A percentile compares a stretch with the other conserved stretches of the same genome.
These are phyloP conservation scores for Taphrina confusa DNA, from an alignment of 1,139 yeast genomes.

Conservation along the genomic window DNA sequence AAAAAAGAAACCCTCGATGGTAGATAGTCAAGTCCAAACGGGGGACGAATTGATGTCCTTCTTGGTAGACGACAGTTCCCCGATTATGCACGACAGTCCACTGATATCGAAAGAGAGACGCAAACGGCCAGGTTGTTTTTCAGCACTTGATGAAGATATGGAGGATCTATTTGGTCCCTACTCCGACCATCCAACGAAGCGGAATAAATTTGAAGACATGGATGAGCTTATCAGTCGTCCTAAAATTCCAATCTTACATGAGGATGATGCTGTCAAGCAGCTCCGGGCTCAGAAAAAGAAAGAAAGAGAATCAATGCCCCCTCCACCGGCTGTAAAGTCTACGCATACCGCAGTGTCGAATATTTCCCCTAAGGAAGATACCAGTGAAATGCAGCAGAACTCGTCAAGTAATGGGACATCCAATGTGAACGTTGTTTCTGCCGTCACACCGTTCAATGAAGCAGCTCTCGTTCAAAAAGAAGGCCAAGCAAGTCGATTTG, in stretches of 20 bases:
- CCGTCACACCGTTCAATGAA: too few relatives aligned
- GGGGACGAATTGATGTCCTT: conserved; percentile 4
- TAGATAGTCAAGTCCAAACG: conserved; percentile 30
- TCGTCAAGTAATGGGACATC: neutral
- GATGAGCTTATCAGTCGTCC: conserved; percentile 14
- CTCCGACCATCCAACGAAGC: conserved; percentile 30
- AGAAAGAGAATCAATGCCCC: conserved; percentile 12
- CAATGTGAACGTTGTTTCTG: too few relatives aligned
- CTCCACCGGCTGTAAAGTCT: conserved; percentile 6
- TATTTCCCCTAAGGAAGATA: too few relatives aligned
- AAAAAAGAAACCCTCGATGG: conserved; percentile 10
- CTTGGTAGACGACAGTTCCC: conserved; percentile 6
- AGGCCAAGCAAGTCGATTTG: too few relatives aligned
- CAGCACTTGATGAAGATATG: conserved; percentile 38
- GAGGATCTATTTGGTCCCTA: conserved; percentile 37
- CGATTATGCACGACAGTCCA: conserved; percentile 7
- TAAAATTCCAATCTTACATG: conserved; percentile 19
- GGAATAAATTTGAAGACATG: conserved; percentile 11
- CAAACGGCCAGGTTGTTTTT: conserved; percentile 36
- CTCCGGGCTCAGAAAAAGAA: conserved; percentile 20
- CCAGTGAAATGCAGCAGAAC: too few relatives aligned
- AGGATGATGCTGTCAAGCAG: conserved; percentile 22
- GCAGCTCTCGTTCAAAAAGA: too few relatives aligned
- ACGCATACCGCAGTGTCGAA: too few relatives aligned
- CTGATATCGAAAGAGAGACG: conserved; percentile 27